Evolutionary conservation across 116 monocot species (phyloP), one percentile per base, ranked within the genome.

Genomic region (Cymodocea nodosa): DNA sequence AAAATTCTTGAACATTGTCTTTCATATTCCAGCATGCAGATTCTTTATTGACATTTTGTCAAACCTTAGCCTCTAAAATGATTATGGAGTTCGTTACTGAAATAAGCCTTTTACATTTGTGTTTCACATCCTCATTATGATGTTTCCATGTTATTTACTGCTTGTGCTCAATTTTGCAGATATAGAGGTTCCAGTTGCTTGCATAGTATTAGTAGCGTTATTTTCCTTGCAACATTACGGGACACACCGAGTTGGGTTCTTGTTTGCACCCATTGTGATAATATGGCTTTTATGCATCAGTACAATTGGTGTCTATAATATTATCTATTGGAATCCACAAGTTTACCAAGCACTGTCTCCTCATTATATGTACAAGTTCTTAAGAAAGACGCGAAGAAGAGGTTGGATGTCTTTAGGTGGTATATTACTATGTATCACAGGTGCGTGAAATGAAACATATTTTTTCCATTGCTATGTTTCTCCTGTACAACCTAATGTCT

Each of bases 371-470:
- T 91, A 98, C 53, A 91, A 84, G 61, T 98, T 98, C 57, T 69
- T 98, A 69, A 85, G 75, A 71, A 98, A 98, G 68, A 98, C 97
- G 4, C 83, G 74, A 49, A 81, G 66, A 63, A 79, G 77, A 44
- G 97, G 97, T 2, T 98, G 97, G 97, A 91, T 91, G 97, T 88
- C 92, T 57, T 78, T 98, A 34, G 97, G 97, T 56, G 97, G 97
- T 50, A 91, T 98, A 51, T 70, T 98, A 12, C 62, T 98, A 15
- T 98, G 97, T 74, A 89, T 98, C 70, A 98, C 97, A 64, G 97
- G 97, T 98, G 80, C 50, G 5, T 1, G 5, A 1, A 56, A 49
- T 37, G 17, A 59, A 58, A 55, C 22, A 48, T 8, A 11, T 58
- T 24, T 48, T 9, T 17, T 23, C 49, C 49, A 15, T 49, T 39